phyloP scores from a whole-genome alignment of 805 yeast genomes.

The Cyberlindnera mrakii region DNA sequence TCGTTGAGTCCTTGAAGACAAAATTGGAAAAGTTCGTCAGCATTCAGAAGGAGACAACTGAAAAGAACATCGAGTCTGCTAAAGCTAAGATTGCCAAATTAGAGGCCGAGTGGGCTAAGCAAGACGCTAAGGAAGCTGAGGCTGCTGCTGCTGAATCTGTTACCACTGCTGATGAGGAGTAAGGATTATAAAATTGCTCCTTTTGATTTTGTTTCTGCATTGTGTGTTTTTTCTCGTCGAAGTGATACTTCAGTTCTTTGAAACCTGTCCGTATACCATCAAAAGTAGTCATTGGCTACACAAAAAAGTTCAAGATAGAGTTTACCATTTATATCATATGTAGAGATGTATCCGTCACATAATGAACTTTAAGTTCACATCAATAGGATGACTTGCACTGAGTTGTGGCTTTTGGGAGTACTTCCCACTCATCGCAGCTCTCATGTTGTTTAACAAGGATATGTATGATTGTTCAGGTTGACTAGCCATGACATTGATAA shows the following conservation, averaged over 20 bases:
- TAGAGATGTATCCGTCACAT: conserved; percentile 7
- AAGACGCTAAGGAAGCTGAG: conserved; percentile 34
- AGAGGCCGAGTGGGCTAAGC: conserved; percentile 44
- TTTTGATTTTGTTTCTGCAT: not conserved
- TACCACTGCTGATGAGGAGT: conserved; percentile 11
- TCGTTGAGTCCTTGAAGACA: conserved; percentile 61
- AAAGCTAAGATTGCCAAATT: conserved; percentile 70
- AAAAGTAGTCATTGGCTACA: too few species aligned
- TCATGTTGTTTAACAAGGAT: conserved; percentile 54
- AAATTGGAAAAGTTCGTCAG: conserved; percentile 64
- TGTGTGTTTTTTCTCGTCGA: not conserved
- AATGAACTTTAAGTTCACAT: conserved; percentile 38
- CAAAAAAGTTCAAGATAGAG: too few species aligned
- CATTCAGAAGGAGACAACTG: conserved; percentile 77
- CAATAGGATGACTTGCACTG: conserved; percentile 64
- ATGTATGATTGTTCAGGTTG: conserved; percentile 54
- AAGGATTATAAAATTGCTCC: not conserved
- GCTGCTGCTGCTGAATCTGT: conserved; percentile 8
- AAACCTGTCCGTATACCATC: too few species aligned
- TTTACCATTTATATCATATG: too few species aligned
- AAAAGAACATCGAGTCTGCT: conserved; percentile 67
- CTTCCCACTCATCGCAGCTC: conserved; percentile 49
- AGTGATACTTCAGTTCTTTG: conserved; percentile 2
- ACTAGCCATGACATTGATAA: conserved; percentile 49
- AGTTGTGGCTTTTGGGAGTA: conserved; percentile 72